Base-by-base conservation (phyloP, 1,139 yeast genomes). In the Chernovozyma sophiae-reginae region DNA sequence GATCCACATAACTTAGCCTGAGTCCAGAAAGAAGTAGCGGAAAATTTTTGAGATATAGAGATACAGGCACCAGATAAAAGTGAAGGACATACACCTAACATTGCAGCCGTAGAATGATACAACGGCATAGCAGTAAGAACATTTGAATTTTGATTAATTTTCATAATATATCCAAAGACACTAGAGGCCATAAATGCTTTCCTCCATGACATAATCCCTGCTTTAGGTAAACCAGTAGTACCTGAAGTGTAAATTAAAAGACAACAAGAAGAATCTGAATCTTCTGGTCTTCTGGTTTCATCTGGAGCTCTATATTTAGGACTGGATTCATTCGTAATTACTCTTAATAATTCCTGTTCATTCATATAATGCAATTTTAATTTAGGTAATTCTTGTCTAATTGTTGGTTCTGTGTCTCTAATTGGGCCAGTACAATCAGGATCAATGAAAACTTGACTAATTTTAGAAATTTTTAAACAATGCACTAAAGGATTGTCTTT, bases 51-150 rank as follows among this genome's bases (percentile, higher is more conserved):
- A 18, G 94, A 81, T 24, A 90, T 61, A 0, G 94, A 85, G 33
- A 84, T 78, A 49, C 87, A 75, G 10, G 95, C 96, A 38, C 81
- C 83, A 13, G 54, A 47, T 34, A 77, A 68, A 36, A 84, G 65
- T 0, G 83, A 72, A 1, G 96, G 87, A 55, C 92, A 70, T 12
- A 85, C 79, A 3, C 97, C 97, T 42, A 90, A 65, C 62, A 87
- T 74, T 0, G 96, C 84, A 2, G 97, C 97, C 0, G 97, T 90
- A 1, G 96, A 87, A 58, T 92, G 97, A 55, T 90, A 92, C 44
- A 92, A 65, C 1, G 98, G 97, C 97, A 92, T 90, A 3, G 96
- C 87, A 0, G 96, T 86, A 61, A 85, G 84, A 6, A 87, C 81
- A 10, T 74, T 76, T 17, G 86, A 79, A 3, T 62, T 53, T 3